phyloP scores from a whole-genome alignment of 2,329 filamentous ascomycete species.

The Ophiostoma triangulosporum region DNA sequence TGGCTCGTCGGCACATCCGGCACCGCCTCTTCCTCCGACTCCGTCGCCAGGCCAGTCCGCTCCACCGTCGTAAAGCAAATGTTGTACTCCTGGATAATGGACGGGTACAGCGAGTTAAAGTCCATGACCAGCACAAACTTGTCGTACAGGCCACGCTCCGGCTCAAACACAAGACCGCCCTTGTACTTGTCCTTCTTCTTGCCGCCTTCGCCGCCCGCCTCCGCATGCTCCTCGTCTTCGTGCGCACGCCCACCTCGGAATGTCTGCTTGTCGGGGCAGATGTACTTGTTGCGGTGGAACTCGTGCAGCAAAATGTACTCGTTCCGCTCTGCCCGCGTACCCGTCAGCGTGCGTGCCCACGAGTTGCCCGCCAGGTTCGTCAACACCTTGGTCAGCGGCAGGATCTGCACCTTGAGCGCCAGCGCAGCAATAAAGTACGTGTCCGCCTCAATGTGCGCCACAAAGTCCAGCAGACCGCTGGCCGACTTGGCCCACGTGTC shows the following conservation, averaged over 20 bases:
- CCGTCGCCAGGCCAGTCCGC: slow-evolving; percentile 39
- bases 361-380: slow-evolving; percentile 97
- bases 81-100: slow-evolving; percentile 98
- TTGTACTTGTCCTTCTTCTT: slow-evolving; percentile 99
- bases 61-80: slow-evolving; percentile 99
- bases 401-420: slow-evolving; percentile 76
- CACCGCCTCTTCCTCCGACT: slow-evolving; percentile 63
- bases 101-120: slow-evolving; percentile 97
- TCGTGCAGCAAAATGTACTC: slow-evolving; percentile 98
- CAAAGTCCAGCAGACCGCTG: slow-evolving; percentile 80
- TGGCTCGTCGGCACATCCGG: slow-evolving; percentile 73
- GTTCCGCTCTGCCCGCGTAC: slow-evolving; percentile 92
- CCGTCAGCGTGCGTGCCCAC: slow-evolving; percentile 90
- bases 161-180: slow-evolving; percentile 94
- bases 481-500: slow-evolving; percentile 76
- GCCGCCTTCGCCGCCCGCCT: slow-evolving; percentile 31
- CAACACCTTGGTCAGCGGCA: slow-evolving; percentile 85
- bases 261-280: slow-evolving; percentile 87
- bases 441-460: slow-evolving; percentile 87
- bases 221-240: slow-evolving; percentile 55
- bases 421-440: slow-evolving; percentile 92
- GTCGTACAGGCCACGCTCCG: slow-evolving; percentile 94
- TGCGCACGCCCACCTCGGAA: slow-evolving; percentile 65
- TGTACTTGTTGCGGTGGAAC: slow-evolving; percentile 93
- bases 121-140: slow-evolving; percentile 99